A percentile compares a stretch with the other conserved stretches of the same genome.
phyloP scores from a whole-genome alignment of 306 rosid species.

The Vachellia collinsii region DNA sequence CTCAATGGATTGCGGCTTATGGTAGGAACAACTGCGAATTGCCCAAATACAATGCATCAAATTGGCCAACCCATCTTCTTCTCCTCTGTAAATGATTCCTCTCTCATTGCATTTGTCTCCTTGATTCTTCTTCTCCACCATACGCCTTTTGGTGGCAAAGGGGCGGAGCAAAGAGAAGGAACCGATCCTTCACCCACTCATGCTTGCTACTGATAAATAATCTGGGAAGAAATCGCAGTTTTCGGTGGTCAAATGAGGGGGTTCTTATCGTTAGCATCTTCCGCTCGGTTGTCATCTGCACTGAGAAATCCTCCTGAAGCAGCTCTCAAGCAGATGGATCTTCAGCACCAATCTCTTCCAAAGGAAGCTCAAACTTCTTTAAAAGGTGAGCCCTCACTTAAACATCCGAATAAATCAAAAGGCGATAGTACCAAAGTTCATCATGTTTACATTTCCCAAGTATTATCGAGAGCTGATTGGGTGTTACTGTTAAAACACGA shows the following conservation, averaged over 20 bases:
- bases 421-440: slow-evolving; percentile 38
- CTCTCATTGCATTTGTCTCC: background rate
- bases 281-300: slow-evolving; percentile 45
- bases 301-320: slow-evolving; percentile 40
- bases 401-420: slow-evolving; percentile 30
- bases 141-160: background rate
- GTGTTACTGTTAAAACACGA: slow-evolving; percentile 61
- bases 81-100: background rate
- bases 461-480: slow-evolving; percentile 72
- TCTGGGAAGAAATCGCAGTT: background rate
- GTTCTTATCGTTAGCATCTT: slow-evolving; percentile 46
- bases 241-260: slow-evolving; percentile 45
- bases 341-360: slow-evolving; percentile 14
- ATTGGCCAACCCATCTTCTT: background rate
- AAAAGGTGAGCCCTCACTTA: slow-evolving; percentile 42
- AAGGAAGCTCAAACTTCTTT: slow-evolving; percentile 28
- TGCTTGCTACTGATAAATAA: background rate
- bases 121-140: background rate
- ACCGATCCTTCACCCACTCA: background rate
- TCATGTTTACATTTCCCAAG: slow-evolving; percentile 53
- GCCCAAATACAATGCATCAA: background rate
- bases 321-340: slow-evolving; percentile 20
- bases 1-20: background rate
- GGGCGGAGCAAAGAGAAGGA: background rate
- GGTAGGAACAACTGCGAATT: background rate